These are phyloP conservation scores for Pontederia crassipes DNA, from an alignment of 176 grass and related monocot species.

Conservation along the genomic window DNA sequence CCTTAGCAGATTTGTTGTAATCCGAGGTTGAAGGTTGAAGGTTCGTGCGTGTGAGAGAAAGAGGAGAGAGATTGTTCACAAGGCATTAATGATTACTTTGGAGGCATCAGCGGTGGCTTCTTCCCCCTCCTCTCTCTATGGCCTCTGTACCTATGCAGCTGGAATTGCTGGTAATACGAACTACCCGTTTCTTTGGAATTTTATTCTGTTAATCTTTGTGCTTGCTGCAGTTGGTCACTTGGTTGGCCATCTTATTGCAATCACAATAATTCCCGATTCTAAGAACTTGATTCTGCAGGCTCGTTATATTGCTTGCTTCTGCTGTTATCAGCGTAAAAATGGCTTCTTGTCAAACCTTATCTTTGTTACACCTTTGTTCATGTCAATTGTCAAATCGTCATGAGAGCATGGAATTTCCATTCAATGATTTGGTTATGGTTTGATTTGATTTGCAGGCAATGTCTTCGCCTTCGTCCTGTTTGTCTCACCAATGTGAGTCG, in stretches of 20 bases:
- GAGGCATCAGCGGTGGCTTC: background rate
- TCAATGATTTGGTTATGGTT: background rate
- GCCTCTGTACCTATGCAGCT: conserved; percentile 44
- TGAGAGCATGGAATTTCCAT: background rate
- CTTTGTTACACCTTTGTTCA: background rate
- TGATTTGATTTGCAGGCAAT: conserved; percentile 36
- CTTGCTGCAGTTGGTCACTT: too few relatives aligned
- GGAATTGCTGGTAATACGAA: conserved; percentile 33
- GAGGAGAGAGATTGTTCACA: background rate
- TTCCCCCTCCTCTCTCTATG: conserved; percentile 27
- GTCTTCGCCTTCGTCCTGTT: conserved; percentile 66
- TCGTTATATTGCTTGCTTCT: too few relatives aligned
- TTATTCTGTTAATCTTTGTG: background rate
- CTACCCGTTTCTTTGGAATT: background rate
- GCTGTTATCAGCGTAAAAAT: too few relatives aligned
- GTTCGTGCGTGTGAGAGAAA: background rate
- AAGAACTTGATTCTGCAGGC: too few relatives aligned
- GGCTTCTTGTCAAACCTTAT: background rate
- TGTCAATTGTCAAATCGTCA: background rate
- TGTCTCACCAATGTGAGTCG: conserved; percentile 67
- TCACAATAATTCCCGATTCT: too few relatives aligned
- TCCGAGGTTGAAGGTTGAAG: too few relatives aligned
- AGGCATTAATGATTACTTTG: conserved; percentile 19
- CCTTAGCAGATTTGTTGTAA: too few relatives aligned
- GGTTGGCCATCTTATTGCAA: too few relatives aligned